Percentiles rank a stretch among this genome's conserved stretches.
These are phyloP conservation scores for Magnaporthiopsis incrustans DNA, from an alignment of 2,329 filamentous ascomycete genomes.

Conservation along the genomic window DNA sequence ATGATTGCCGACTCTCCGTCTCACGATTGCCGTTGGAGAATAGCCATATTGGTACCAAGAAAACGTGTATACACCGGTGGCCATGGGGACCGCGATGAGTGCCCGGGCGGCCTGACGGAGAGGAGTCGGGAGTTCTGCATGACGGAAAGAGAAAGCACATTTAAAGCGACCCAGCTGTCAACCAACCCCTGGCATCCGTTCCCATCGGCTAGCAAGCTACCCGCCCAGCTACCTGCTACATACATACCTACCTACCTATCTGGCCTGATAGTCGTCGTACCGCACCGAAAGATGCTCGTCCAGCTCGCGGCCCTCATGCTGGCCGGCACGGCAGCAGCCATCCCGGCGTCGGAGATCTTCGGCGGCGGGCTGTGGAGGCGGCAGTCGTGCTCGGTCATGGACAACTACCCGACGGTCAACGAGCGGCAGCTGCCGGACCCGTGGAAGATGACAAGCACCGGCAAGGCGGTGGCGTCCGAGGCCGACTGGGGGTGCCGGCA, in stretches of 20 bases:
- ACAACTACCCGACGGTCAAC: slow-evolving; percentile 21
- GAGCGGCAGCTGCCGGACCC: slow-evolving; percentile 30
- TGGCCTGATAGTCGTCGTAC: no score
- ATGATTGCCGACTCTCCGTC: background rate
- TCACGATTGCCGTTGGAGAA: background rate
- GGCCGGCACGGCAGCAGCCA: slow-evolving; percentile 26
- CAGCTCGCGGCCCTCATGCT: slow-evolving; percentile 18
- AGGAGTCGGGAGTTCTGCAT: background rate
- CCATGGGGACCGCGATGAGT: background rate
- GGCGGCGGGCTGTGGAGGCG: background rate
- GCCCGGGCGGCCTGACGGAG: no score
- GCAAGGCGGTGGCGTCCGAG: slow-evolving; percentile 30
- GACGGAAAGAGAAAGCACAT: background rate
- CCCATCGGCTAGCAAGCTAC: background rate
- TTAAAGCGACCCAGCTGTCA: background rate
- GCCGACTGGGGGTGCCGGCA: slow-evolving; percentile 36
- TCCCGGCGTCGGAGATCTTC: slow-evolving; percentile 27
- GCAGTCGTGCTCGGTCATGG: slow-evolving; percentile 6
- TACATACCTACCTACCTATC: no score
- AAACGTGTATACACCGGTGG: background rate
- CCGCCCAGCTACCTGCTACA: no score
- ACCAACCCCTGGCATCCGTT: background rate
- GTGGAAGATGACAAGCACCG: slow-evolving; percentile 32
- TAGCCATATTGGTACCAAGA: background rate
- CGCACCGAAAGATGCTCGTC: background rate